A percentile compares a stretch with the other conserved stretches of the same genome.
Evolutionary conservation across 345 rosid species (phyloP).

Genomic region (Gossypium anomalum): DNA sequence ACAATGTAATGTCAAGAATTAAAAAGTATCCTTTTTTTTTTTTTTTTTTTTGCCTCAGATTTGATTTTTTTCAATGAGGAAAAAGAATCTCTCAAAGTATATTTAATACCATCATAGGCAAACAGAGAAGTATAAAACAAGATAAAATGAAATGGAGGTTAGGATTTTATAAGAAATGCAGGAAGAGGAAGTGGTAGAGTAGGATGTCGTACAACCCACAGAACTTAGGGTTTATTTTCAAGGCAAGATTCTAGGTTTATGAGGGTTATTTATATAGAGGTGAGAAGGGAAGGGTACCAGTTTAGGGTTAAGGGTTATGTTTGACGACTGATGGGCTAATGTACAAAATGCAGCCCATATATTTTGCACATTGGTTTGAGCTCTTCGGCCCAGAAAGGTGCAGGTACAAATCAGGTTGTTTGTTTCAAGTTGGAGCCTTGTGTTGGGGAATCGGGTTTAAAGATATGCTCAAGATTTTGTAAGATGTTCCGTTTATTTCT

Average conservation of each 20-base stretch:
- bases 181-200: neutral
- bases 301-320: neutral
- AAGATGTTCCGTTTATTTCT: no score
- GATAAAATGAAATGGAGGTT: no score
- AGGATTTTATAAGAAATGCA: neutral
- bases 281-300: neutral
- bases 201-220: no score
- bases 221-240: neutral
- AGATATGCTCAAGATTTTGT: no score
- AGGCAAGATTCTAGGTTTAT: neutral
- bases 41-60: slow-evolving; percentile 34
- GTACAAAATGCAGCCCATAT: neutral
- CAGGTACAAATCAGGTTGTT: no score
- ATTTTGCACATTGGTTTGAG: neutral
- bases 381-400: neutral
- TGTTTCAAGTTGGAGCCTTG: neutral
- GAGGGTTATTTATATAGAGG: neutral
- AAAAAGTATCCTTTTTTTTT: neutral
- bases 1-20: no score
- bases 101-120: slow-evolving; percentile 63
- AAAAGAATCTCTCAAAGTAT: slow-evolving; percentile 40
- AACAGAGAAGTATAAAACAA: neutral
- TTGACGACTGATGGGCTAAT: neutral
- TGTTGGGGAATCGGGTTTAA: neutral
- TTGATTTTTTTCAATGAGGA: slow-evolving; percentile 24